phyloP scores from a whole-genome alignment of 768 basidiomycete genomes.

The Rhodotorula graminis region DNA sequence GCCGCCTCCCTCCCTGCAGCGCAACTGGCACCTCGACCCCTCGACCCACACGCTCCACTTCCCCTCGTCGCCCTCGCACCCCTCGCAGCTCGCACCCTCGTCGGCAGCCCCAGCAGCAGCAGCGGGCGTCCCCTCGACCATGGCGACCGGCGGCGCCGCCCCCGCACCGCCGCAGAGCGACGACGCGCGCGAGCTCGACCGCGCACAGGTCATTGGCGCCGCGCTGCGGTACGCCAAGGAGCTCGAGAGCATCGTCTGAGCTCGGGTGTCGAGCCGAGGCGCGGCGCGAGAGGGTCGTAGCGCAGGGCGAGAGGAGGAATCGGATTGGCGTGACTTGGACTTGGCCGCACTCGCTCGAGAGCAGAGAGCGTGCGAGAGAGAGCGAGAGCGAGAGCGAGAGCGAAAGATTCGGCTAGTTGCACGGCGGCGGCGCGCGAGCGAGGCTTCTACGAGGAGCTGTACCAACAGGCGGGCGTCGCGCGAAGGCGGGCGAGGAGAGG shows the following conservation, averaged over 20 bases:
- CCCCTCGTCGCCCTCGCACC: constrained; percentile 49
- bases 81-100: background rate
- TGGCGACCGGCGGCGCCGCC: background rate
- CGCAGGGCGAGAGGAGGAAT: no score
- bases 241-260: constrained; percentile 80
- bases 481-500: no score
- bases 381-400: no score
- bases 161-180: constrained; percentile 52
- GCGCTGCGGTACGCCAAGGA: constrained; percentile 77
- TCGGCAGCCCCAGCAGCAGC: background rate
- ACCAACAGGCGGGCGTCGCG: no score
- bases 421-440: no score
- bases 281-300: no score
- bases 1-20: constrained; percentile 2
- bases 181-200: constrained; percentile 78
- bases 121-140: constrained; percentile 1
- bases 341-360: no score
- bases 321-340: no score
- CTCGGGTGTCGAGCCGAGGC: background rate
- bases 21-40: constrained; percentile 57
- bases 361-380: no score
- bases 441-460: no score
- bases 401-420: no score
- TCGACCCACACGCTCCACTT: constrained; percentile 67
- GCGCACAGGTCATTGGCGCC: constrained; percentile 71